A percentile compares a stretch with the other conserved stretches of the same genome.
Evolutionary conservation across 306 rosid genomes (phyloP).

Genomic region (Fragaria nilgerrensis): DNA sequence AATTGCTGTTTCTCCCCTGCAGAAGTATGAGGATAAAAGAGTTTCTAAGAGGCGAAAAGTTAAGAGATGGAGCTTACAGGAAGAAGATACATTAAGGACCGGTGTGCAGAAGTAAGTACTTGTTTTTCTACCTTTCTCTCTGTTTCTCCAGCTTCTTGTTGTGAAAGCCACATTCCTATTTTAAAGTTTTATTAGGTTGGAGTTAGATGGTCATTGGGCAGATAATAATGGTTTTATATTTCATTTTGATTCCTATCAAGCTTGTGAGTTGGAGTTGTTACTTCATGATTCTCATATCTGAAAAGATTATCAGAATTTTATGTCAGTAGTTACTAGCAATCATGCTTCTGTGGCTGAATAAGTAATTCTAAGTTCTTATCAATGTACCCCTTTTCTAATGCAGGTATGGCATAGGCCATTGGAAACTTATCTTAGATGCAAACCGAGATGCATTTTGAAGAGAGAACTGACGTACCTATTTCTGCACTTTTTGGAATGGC

Average conservation of each 20-base stretch:
- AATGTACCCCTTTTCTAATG: constrained; percentile 19
- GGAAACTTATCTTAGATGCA: constrained; percentile 55
- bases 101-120: constrained; percentile 60
- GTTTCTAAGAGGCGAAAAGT: constrained; percentile 40
- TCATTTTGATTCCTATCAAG: neutral
- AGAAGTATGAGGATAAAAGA: constrained; percentile 24
- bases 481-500: neutral
- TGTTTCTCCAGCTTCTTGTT: neutral
- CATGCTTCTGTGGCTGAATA: neutral
- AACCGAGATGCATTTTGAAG: constrained; percentile 49
- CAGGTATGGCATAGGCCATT: constrained; percentile 80
- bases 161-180: neutral
- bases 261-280: neutral
- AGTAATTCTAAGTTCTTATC: constrained; percentile 16
- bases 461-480: constrained; percentile 62
- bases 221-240: neutral
- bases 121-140: neutral
- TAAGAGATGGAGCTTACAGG: constrained; percentile 62
- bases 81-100: constrained; percentile 67
- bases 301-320: neutral
- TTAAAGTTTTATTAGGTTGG: neutral
- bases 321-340: neutral
- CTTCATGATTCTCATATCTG: neutral
- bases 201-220: neutral
- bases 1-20: constrained; percentile 44